Conservation (phyloP, 495 filamentous ascomycete genomes). For the Cudoniella acicularis region DNA sequence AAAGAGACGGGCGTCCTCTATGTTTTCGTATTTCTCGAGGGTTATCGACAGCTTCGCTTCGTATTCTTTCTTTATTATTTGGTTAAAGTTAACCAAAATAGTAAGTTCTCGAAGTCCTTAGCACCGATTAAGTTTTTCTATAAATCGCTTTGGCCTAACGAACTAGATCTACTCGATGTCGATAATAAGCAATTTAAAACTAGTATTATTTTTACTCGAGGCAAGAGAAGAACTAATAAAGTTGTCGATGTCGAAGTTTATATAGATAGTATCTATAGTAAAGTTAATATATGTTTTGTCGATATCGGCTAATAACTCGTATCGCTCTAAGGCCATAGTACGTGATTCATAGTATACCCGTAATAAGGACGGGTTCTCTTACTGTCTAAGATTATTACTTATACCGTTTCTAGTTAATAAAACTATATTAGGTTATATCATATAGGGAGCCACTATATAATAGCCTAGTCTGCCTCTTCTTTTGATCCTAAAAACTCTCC, state of each 20-base stretch:
- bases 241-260: background rate
- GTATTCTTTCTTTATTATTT: conserved; percentile 21
- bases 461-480: too few relatives aligned
- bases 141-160: background rate
- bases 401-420: too few relatives aligned
- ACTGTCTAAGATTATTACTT: background rate
- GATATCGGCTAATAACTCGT: background rate
- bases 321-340: background rate
- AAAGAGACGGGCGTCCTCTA: too few relatives aligned
- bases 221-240: background rate
- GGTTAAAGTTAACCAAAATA: background rate
- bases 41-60: conserved; percentile 30
- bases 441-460: too few relatives aligned
- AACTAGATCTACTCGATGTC: background rate
- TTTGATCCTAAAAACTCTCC: too few relatives aligned
- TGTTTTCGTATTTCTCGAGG: too few relatives aligned
- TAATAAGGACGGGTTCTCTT: background rate
- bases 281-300: background rate
- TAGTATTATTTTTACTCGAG: background rate
- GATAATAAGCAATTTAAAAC: background rate
- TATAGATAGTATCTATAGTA: background rate
- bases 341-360: background rate
- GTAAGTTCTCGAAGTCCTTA: background rate
- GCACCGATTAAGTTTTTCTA: background rate
- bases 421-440: too few relatives aligned